A percentile compares a stretch with the other conserved stretches of the same genome.
Conservation (phyloP, 192 early-diverging fungal species). For the Coemansia sp. region DNA sequence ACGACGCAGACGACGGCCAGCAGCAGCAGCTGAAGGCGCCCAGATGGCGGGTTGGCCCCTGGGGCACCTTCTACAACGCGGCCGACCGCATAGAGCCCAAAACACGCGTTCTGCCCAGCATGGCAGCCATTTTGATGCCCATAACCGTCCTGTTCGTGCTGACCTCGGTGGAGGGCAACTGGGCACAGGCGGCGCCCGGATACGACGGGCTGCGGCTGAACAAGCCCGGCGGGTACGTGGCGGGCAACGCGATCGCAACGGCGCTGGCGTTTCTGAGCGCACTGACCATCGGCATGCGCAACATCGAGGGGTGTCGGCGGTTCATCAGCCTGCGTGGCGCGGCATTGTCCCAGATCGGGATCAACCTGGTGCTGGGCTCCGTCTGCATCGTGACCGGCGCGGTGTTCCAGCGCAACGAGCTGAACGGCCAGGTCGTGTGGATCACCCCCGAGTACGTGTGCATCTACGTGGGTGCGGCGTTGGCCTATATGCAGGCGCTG, state of each 20-base stretch:
- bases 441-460: slow-evolving; percentile 51
- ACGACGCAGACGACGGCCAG: slow-evolving; percentile 23
- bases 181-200: slow-evolving; percentile 38
- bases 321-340: slow-evolving; percentile 30
- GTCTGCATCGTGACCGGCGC: slow-evolving; percentile 37
- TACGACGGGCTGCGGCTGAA: slow-evolving; percentile 22
- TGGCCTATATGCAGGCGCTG: slow-evolving; percentile 38
- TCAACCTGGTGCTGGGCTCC: slow-evolving; percentile 40
- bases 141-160: slow-evolving; percentile 42
- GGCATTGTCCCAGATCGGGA: slow-evolving; percentile 21
- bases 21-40: slow-evolving; percentile 13
- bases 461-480: slow-evolving; percentile 37
- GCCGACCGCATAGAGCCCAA: slow-evolving; percentile 23
- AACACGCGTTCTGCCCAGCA: slow-evolving; percentile 44
- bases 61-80: slow-evolving; percentile 40
- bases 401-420: slow-evolving; percentile 44
- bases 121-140: slow-evolving; percentile 40
- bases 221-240: slow-evolving; percentile 47
- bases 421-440: slow-evolving; percentile 33
- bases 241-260: slow-evolving; percentile 40
- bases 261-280: slow-evolving; percentile 49
- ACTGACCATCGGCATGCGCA: slow-evolving; percentile 35
- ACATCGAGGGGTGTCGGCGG: slow-evolving; percentile 15
- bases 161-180: slow-evolving; percentile 50
- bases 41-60: slow-evolving; percentile 12